Evolutionary conservation across 805 yeast species (phyloP).

Genomic region (Metahyphopichia silvanorum): DNA sequence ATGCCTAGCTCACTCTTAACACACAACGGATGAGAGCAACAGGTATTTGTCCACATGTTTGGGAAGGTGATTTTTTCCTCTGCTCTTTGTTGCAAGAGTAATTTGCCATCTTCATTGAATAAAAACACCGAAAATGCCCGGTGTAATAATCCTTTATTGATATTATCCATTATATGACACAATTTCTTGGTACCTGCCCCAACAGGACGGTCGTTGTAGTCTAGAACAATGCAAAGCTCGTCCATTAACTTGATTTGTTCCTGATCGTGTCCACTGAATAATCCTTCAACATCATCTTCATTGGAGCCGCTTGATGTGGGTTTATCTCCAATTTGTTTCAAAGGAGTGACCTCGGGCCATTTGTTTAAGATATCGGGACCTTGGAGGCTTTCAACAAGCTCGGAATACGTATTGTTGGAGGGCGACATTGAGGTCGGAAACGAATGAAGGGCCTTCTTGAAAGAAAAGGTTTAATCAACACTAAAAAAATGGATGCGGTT

Average conservation of each 20-base stretch:
- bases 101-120: constrained; percentile 71
- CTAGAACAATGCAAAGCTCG: constrained; percentile 91
- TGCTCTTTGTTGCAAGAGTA: constrained; percentile 92
- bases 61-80: constrained; percentile 96
- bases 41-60: constrained; percentile 96
- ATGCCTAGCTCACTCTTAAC: constrained; percentile 75
- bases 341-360: constrained; percentile 69
- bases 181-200: constrained; percentile 94
- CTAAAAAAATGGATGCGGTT: no score
- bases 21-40: constrained; percentile 97
- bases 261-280: constrained; percentile 86
- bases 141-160: constrained; percentile 82
- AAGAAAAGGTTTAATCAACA: no score
- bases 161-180: constrained; percentile 85
- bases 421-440: no score
- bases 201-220: constrained; percentile 79
- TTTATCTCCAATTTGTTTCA: constrained; percentile 58
- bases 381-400: constrained; percentile 51
- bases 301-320: constrained; percentile 37
- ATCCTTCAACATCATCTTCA: constrained; percentile 27
- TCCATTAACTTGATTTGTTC: constrained; percentile 96
- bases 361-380: constrained; percentile 48
- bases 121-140: constrained; percentile 96
- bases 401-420: constrained; percentile 29
- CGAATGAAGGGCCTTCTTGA: no score